Percentiles rank a stretch among this genome's conserved stretches.
Evolutionary conservation across 495 filamentous ascomycete species (phyloP).

Genomic region (Aspergillus coremiiformis): DNA sequence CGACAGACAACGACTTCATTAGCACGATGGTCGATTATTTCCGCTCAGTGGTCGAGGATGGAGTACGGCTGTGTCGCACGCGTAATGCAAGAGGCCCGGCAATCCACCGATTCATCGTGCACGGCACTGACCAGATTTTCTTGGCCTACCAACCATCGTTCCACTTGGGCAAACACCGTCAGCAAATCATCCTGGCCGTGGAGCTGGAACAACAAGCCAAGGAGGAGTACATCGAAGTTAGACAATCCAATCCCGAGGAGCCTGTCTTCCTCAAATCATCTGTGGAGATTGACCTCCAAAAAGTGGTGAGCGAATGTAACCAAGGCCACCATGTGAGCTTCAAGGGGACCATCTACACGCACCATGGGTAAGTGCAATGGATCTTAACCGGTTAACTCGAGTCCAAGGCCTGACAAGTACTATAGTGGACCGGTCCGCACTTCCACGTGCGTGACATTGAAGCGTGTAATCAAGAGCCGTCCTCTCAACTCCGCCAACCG

Average conservation of each 20-base stretch:
- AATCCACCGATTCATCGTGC: not conserved
- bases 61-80: not conserved
- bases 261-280: not conserved
- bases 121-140: not conserved
- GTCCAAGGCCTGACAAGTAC: not conserved
- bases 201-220: not conserved
- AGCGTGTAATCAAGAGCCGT: conserved; percentile 20
- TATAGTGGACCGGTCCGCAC: not conserved
- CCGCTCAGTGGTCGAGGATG: not conserved
- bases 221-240: not conserved
- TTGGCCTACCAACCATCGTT: not conserved
- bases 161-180: not conserved
- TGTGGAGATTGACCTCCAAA: not conserved
- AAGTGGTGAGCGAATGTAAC: not conserved
- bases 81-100: not conserved
- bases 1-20: conserved; percentile 30
- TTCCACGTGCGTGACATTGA: not conserved
- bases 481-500: conserved; percentile 24
- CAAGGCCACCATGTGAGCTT: not conserved
- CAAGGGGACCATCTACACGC: not conserved
- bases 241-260: not conserved
- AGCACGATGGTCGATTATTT: not conserved
- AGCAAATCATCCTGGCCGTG: not conserved
- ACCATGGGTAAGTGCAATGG: not conserved
- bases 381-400: not conserved